Evolutionary conservation across 2,329 filamentous ascomycete genomes (phyloP), one percentile per base, ranked within the genome.

Genomic region (Lecanicillium sp.): DNA sequence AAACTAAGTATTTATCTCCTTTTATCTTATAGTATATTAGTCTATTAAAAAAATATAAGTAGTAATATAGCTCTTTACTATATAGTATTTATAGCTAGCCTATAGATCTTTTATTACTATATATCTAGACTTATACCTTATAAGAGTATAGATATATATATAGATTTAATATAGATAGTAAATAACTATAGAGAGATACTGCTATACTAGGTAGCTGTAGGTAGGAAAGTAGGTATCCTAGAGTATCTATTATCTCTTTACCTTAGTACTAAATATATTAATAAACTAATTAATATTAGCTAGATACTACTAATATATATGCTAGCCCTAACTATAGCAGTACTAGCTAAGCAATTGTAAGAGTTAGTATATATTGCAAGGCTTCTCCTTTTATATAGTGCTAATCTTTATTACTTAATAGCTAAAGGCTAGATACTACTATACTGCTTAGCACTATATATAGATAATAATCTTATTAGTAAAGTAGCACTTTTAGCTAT

Each of bases 251-350:
- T 33, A 17, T 33, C 31, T 8, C 15, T 19, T 3, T 12, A 33
- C 17, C 7, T 10, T 18, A n/a, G 15, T 12, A 4, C 4, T 7
- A 18, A 17, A 2, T 12, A 53, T 32, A 43, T 53, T 18, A 50
- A 58, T 31, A 30, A 35, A 1, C 22, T 17, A 1, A 58, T 42
- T 40, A 10, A 35, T 8, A 51, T 53, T 31, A 47, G 51, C 33
- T 59, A 54, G 55, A 59, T 54, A 9, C 55, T 55, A 5, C 41
- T 58, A n/a, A 37, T 55, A 20, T 58, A 53, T 29, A 52, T 53
- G 7, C 36, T 58, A 2, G 29, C 37, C 9, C 51, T 43, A 9
- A 40, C 35, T 8, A 22, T 10, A 11, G 4, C 7, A n/a, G 13
- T 13, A 8, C n/a, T n/a, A n/a, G 17, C 6, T 5, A 44, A 44